Base-by-base conservation (phyloP, 805 yeast species). In the Candida takata region DNA sequence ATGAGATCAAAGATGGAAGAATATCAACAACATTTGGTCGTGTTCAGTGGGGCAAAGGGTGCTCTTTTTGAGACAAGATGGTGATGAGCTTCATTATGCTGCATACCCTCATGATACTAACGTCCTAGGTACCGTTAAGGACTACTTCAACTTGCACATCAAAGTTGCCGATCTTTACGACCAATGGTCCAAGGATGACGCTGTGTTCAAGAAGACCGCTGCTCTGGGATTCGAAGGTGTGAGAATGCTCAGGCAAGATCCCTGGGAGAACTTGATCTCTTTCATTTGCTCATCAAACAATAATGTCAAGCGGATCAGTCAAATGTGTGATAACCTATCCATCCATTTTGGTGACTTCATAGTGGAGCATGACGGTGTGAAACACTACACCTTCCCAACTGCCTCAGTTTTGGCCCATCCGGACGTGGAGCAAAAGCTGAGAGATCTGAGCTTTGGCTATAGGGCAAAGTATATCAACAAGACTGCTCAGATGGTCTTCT, bases 211-310 rank as follows among this genome's bases (percentile, higher is more conserved):
- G 31, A 58, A 55, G 33, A 54, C 53, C 35, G 35, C 61, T 5
- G 43, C 55, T 26, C 7, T 7, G 52, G 47, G 49, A 21, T 75
- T 76, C 37, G 65, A 65, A 4, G 97, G 97, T 0, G 77, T 90
- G 14, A 63, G 98, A 21, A 85, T 90, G 43, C 67, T 92, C 19
- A 69, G 88, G 25, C 97, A 92, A 57, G 96, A 90, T 45, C 97
- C 98, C 0, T 92, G 97, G 97, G 98, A 92, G 48, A 86, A 90
- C 29, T 64, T 87, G 30, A 63, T 90, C 14, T 83, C 92, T 3
- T 92, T 90, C 45, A 92, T 92, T 9, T 92, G 97, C 60, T 85
- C 95, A 2, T 79, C 95, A n/a, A 92, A 92, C 58, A 92, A 92
- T 60, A 92, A 92, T 51, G 92, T 92, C 36, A 86, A 90, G 52